phyloP scores from a whole-genome alignment of 768 basidiomycete genomes.

The Pulveroboletus sp. region DNA sequence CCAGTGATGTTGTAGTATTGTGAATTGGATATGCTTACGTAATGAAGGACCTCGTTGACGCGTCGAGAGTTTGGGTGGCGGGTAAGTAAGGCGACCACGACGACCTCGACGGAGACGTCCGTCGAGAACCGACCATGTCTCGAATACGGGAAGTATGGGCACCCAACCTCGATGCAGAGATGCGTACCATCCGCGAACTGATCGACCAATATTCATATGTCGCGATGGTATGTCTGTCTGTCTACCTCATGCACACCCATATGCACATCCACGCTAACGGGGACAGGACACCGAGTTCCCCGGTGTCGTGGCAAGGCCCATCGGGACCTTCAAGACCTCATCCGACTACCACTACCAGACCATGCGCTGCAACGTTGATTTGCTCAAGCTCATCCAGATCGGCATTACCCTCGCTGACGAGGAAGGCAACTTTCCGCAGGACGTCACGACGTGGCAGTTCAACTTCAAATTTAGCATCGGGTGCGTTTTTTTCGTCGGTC shows the following conservation, averaged over 20 bases:
- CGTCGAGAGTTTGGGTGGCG: slow-evolving; percentile 12
- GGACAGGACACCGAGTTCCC: slow-evolving; percentile 96
- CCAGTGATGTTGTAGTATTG: slow-evolving; percentile 1
- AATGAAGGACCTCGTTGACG: slow-evolving; percentile 20
- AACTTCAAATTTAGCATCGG: slow-evolving; percentile 91
- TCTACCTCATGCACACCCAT: slow-evolving; percentile 5
- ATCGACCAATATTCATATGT: slow-evolving; percentile 92
- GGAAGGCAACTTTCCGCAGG: slow-evolving; percentile 86
- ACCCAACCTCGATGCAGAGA: slow-evolving; percentile 88
- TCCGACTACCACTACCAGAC: slow-evolving; percentile 99
- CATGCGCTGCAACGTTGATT: slow-evolving; percentile 98
- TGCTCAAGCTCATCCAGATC: slow-evolving; percentile 96
- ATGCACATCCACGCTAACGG: slow-evolving; percentile 1
- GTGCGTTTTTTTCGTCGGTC: slow-evolving; percentile 44
- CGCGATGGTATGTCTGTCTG: slow-evolving; percentile 70
- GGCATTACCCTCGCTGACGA: slow-evolving; percentile 94
- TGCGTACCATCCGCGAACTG: slow-evolving; percentile 79
- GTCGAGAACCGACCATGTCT: slow-evolving; percentile 43
- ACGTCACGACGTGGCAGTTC: slow-evolving; percentile 97
- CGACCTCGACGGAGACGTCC: slow-evolving; percentile 9
- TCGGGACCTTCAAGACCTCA: slow-evolving; percentile 93
- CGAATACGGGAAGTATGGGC: slow-evolving; percentile 96
- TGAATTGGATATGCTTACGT: slow-evolving; percentile 24
- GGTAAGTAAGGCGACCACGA: slow-evolving; percentile 18
- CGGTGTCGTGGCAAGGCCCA: slow-evolving; percentile 95